Evolutionary conservation across 257 asterid genomes (phyloP), one percentile per base, ranked within the genome.

Genomic region (Primulina eburnea): DNA sequence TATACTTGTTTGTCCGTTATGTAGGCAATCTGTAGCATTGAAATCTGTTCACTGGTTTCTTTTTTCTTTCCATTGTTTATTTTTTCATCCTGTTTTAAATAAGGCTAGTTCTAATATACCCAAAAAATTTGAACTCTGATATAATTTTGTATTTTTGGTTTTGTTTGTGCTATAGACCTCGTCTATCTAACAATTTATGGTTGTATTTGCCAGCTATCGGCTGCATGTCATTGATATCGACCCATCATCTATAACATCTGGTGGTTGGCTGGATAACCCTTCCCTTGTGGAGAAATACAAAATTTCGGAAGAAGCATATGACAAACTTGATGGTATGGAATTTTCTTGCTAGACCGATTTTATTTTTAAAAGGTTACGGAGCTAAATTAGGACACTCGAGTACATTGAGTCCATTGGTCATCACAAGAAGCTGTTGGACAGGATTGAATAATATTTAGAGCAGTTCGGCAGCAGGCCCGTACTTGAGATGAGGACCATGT

Each of bases 231-330:
- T 84, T 77, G 99, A 90, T 82, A 88, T 82, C 18, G 99, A 93
- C 80, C 97, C 99, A 73, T 85, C 92, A 62, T 93, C 99, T 12
- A 82, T 93, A 56, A 87, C 96, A 43, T 86, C 97, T 75, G 99
- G 99, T 60, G 97, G 99, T 83, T 93, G 99, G 99, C 82, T 93
- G 75, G 99, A 93, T 64, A 95, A 93, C 68, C 89, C 96, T 47
- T 90, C 99, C 64, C 93, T 89, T 38, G 99, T 90, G 74, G 99
- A 93, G 83, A 93, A 90, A 81, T 93, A 87, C 80, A 93, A 85
- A 47, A 93, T 93, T 70, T 90, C 99, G 55, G 97, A 93, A 17
- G 99, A 93, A 79, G 96, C 96, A 60, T 93, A 83, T 81, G 87
- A 37, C 65, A 93, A 89, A 82, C 95, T 75, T 70, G 96, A 86